phyloP scores from a whole-genome alignment of 208 protist species.

The Trypanosoma rangeli region DNA sequence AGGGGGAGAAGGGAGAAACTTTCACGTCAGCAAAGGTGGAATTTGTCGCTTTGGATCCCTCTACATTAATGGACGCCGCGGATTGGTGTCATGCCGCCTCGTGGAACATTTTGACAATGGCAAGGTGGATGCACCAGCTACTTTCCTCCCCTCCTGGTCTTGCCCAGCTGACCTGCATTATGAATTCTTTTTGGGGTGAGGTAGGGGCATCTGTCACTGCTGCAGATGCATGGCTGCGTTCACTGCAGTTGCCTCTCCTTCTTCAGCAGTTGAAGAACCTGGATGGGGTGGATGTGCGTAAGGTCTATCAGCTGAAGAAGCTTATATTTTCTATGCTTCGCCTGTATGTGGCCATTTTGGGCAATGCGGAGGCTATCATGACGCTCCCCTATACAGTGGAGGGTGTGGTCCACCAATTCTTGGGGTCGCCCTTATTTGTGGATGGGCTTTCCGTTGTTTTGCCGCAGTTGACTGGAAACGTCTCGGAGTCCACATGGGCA shows the following conservation, averaged over 20 bases:
- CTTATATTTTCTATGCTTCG: conserved; percentile 53
- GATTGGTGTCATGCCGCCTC: conserved; percentile 65
- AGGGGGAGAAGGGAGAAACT: background rate
- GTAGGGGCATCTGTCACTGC: background rate
- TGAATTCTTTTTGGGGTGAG: conserved; percentile 22
- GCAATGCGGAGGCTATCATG: conserved; percentile 46
- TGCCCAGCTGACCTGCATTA: conserved; percentile 69
- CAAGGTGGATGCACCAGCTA: conserved; percentile 52
- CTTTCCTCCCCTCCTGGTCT: conserved; percentile 61
- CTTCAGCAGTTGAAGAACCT: conserved; percentile 34
- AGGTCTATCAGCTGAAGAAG: conserved; percentile 48
- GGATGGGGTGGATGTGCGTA: conserved; percentile 33
- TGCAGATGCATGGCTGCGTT: conserved; percentile 43
- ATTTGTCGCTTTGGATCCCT: conserved; percentile 56
- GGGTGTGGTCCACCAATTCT: conserved; percentile 48
- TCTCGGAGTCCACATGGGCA: conserved; percentile 38
- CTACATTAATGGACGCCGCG: conserved; percentile 54
- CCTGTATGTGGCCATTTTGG: conserved; percentile 54
- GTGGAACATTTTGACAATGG: conserved; percentile 39
- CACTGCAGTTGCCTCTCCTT: conserved; percentile 70
- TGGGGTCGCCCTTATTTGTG: conserved; percentile 74
- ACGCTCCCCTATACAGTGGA: conserved; percentile 45
- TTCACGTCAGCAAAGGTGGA: conserved; percentile 30
- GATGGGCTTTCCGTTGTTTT: conserved; percentile 50
- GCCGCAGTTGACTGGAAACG: conserved; percentile 25